Conservation (phyloP, 805 yeast species). For the Wickerhamomyces chaumierensis region DNA sequence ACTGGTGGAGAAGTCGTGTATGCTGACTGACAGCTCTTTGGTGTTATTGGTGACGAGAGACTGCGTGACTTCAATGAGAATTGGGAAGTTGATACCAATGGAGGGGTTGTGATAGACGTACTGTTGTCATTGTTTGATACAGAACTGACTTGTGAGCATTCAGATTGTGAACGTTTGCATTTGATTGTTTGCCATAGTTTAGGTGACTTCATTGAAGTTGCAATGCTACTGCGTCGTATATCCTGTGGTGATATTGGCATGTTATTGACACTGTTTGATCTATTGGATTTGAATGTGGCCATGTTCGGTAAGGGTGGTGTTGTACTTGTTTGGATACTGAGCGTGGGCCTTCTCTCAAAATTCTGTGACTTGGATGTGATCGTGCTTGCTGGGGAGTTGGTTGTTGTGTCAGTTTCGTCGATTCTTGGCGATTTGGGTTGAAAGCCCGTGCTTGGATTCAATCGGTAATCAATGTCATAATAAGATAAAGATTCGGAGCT, state of each 20-base stretch:
- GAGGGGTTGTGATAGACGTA: no score
- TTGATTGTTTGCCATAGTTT: constrained; percentile 8
- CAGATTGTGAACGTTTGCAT: constrained; percentile 1
- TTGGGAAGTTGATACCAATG: neutral
- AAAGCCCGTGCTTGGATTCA: constrained; percentile 14
- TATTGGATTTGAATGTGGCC: constrained; percentile 1
- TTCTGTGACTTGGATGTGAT: no score
- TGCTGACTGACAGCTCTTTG: constrained; percentile 4
- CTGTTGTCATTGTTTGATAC: no score
- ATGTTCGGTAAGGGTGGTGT: constrained; percentile 16
- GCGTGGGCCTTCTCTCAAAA: constrained; percentile 5
- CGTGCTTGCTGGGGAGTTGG: neutral
- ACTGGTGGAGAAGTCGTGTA: constrained; percentile 3
- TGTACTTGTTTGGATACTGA: constrained; percentile 13
- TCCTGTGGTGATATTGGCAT: no score
- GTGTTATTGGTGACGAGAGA: constrained; percentile 1
- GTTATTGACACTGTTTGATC: no score
- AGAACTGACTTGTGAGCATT: neutral
- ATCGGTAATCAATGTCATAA: constrained; percentile 12
- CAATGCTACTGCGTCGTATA: neutral
- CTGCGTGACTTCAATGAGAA: neutral
- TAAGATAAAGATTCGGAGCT: no score
- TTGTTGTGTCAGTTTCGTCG: constrained; percentile 8
- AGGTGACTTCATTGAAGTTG: constrained; percentile 8
- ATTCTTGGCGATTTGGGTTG: no score